Conservation (phyloP, 345 rosid species). For the Excoecaria cochinchinensis region DNA sequence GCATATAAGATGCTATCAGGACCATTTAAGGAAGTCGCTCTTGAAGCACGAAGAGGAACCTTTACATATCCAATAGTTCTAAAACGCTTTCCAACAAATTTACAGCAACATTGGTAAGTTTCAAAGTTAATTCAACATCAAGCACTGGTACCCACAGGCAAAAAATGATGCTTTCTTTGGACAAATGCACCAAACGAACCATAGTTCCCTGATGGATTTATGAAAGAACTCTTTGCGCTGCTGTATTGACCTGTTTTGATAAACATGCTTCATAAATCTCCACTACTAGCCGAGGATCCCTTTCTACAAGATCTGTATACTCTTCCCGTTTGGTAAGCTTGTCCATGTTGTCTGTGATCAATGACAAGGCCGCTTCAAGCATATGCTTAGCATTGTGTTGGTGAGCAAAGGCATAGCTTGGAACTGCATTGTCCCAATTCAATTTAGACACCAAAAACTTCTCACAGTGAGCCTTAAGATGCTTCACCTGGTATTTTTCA, state of each 20-base stretch:
- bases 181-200: neutral
- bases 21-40: neutral
- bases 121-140: neutral
- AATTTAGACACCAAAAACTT: slow-evolving; percentile 67
- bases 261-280: slow-evolving; percentile 77
- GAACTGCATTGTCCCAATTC: slow-evolving; percentile 69
- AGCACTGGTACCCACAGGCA: neutral
- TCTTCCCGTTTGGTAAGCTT: slow-evolving; percentile 64
- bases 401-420: slow-evolving; percentile 80
- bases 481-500: slow-evolving; percentile 78
- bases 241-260: slow-evolving; percentile 66
- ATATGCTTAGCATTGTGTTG: slow-evolving; percentile 74
- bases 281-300: slow-evolving; percentile 72
- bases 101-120: neutral
- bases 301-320: slow-evolving; percentile 70
- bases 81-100: neutral
- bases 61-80: neutral
- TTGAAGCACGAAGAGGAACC: neutral
- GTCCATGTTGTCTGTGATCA: slow-evolving; percentile 77
- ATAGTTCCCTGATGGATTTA: slow-evolving; percentile 17
- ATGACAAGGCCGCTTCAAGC: slow-evolving; percentile 58
- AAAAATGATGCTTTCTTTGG: neutral
- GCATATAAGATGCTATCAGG: neutral
- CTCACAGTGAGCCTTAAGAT: slow-evolving; percentile 76
- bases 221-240: slow-evolving; percentile 44